phyloP scores from a whole-genome alignment of 1,284 basidiomycete species.

The Ustilago xerochloae region DNA sequence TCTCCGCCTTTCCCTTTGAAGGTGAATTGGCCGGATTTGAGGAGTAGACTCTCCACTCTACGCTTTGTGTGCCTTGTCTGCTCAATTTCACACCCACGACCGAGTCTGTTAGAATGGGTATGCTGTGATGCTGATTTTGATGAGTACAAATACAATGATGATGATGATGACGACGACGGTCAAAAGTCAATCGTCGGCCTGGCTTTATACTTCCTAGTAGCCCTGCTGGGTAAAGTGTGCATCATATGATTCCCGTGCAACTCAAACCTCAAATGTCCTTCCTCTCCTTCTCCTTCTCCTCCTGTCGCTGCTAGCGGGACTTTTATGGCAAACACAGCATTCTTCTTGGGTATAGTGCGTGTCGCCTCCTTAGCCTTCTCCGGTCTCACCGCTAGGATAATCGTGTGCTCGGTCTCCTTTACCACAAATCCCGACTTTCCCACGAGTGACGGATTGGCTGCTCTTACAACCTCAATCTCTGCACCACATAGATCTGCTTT shows the following conservation, averaged over 20 bases:
- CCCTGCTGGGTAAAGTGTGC: slow-evolving; percentile 45
- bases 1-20: slow-evolving; percentile 3
- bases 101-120: background rate
- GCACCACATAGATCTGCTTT: slow-evolving; percentile 53
- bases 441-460: slow-evolving; percentile 46
- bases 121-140: background rate
- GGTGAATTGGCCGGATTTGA: background rate
- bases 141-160: slow-evolving; percentile 18
- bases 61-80: background rate
- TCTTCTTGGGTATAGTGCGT: slow-evolving; percentile 48
- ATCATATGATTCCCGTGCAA: slow-evolving; percentile 54
- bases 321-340: slow-evolving; percentile 40
- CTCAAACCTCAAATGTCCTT: slow-evolving; percentile 31
- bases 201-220: slow-evolving; percentile 49
- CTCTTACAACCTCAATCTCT: slow-evolving; percentile 42
- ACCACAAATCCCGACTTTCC: slow-evolving; percentile 38
- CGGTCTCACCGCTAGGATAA: slow-evolving; percentile 27
- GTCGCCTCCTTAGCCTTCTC: background rate
- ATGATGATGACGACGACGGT: background rate
- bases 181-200: slow-evolving; percentile 48
- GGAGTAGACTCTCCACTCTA: background rate
- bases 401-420: slow-evolving; percentile 45
- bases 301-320: slow-evolving; percentile 22
- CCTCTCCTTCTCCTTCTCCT: background rate
- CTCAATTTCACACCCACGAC: background rate